These are phyloP conservation scores for Boletus sensibilis DNA, from an alignment of 768 basidiomycete species.

Conservation along the genomic window DNA sequence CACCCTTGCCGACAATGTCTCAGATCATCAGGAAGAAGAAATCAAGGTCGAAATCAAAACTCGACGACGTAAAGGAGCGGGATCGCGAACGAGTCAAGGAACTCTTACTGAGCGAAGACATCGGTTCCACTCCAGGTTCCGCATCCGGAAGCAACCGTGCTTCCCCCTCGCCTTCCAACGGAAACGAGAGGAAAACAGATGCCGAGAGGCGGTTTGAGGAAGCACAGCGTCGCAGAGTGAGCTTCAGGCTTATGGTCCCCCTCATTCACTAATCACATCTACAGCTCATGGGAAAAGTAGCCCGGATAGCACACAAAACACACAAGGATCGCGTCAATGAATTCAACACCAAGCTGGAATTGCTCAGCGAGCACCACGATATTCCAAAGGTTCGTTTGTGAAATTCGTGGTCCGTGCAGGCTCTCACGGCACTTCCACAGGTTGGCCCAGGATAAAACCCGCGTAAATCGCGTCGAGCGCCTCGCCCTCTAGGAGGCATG, in stretches of 20 bases:
- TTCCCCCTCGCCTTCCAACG: constrained; percentile 56
- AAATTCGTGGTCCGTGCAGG: constrained; percentile 28
- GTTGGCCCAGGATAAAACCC: constrained; percentile 80
- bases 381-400: constrained; percentile 73
- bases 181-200: constrained; percentile 67
- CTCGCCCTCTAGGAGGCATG: constrained; percentile 10
- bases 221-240: constrained; percentile 76
- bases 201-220: constrained; percentile 89
- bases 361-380: constrained; percentile 90
- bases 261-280: constrained; percentile 9
- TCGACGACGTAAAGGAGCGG: constrained; percentile 43
- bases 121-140: constrained; percentile 39
- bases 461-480: constrained; percentile 31
- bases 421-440: constrained; percentile 41
- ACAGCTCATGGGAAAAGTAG: constrained; percentile 75
- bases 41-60: constrained; percentile 64
- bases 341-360: constrained; percentile 84
- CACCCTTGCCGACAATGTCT: not conserved
- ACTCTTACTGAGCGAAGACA: constrained; percentile 48
- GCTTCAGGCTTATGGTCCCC: constrained; percentile 23
- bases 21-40: constrained; percentile 71
- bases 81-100: constrained; percentile 49
- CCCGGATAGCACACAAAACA: constrained; percentile 75
- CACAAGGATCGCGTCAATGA: constrained; percentile 94
- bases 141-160: constrained; percentile 57